A percentile compares a stretch with the other conserved stretches of the same genome.
Evolutionary conservation across 2,329 filamentous ascomycete species (phyloP).

Genomic region (Botrytis squamosa): DNA sequence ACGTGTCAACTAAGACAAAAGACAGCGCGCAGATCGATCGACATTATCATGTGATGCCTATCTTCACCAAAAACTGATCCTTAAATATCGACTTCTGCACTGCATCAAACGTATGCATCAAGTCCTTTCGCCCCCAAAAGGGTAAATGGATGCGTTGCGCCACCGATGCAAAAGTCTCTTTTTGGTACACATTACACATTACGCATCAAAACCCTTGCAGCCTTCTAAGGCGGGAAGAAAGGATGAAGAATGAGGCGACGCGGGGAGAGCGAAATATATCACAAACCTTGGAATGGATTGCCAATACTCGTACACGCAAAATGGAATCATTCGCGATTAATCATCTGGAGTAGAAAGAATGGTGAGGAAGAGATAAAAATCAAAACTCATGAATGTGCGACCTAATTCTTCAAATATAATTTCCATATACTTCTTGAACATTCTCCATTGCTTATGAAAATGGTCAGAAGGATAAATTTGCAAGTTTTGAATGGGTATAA

Average conservation of each 20-base stretch:
- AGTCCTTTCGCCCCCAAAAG: neutral
- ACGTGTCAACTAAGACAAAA: neutral
- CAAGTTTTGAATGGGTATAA: neutral
- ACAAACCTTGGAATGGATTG: neutral
- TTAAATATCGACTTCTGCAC: neutral
- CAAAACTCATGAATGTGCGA: neutral
- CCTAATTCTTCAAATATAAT: neutral
- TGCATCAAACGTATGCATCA: conserved; percentile 1
- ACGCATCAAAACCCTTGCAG: conserved; percentile 1
- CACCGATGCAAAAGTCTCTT: neutral
- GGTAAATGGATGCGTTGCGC: neutral
- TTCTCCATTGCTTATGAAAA: neutral
- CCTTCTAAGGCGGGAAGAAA: conserved; percentile 15
- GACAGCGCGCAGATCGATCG: neutral
- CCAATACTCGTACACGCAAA: neutral
- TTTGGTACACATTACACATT: neutral
- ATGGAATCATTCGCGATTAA: neutral
- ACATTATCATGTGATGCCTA: neutral
- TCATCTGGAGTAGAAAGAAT: too few species aligned
- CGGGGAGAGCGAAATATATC: neutral
- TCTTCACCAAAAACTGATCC: neutral
- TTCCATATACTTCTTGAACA: neutral
- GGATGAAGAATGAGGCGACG: neutral
- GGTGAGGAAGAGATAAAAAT: neutral
- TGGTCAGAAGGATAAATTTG: conserved; percentile 11